A percentile compares a stretch with the other conserved stretches of the same genome.
Evolutionary conservation across 1,139 yeast genomes (phyloP).

Genomic region (Protomyces lactucae-debilis): DNA sequence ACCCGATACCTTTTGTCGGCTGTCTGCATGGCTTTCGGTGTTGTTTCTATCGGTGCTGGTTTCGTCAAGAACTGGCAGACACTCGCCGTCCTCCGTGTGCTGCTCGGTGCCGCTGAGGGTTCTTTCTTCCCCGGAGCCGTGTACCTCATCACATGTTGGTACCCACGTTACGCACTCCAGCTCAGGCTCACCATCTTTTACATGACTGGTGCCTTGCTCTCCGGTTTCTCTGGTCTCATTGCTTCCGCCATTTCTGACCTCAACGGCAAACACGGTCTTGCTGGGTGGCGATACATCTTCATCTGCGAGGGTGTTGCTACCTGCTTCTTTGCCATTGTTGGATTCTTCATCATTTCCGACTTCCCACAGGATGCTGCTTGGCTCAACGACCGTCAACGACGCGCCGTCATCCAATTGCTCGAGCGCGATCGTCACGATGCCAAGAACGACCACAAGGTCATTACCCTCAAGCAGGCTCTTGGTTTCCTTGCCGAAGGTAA

Average conservation of each 20-base stretch:
- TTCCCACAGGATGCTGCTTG: conserved; percentile 47
- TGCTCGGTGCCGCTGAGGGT: conserved; percentile 31
- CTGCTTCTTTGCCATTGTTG: conserved; percentile 55
- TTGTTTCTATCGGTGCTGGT: conserved; percentile 48
- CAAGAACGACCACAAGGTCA: conserved; percentile 23
- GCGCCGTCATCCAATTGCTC: conserved; percentile 47
- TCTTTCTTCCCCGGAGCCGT: conserved; percentile 32
- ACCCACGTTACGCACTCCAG: conserved; percentile 30
- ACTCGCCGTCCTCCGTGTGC: conserved; percentile 51
- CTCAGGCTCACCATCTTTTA: conserved; percentile 29
- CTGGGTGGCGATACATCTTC: conserved; percentile 67
- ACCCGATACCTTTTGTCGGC: conserved; percentile 48
- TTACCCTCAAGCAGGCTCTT: conserved; percentile 7
- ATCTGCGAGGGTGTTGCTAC: conserved; percentile 65
- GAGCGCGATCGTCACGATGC: conserved; percentile 32
- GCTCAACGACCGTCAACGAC: conserved; percentile 53
- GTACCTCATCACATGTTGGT: conserved; percentile 30
- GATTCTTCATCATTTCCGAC: conserved; percentile 62
- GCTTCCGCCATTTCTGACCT: conserved; percentile 37
- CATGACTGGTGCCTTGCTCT: conserved; percentile 33
- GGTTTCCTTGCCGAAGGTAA: conserved; percentile 12
- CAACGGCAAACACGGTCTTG: conserved; percentile 38
- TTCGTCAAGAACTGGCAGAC: conserved; percentile 55
- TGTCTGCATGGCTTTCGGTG: conserved; percentile 35
- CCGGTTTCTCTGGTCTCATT: conserved; percentile 38